Base-by-base conservation (phyloP, 805 yeast species). In the Saturnispora galanensis region DNA sequence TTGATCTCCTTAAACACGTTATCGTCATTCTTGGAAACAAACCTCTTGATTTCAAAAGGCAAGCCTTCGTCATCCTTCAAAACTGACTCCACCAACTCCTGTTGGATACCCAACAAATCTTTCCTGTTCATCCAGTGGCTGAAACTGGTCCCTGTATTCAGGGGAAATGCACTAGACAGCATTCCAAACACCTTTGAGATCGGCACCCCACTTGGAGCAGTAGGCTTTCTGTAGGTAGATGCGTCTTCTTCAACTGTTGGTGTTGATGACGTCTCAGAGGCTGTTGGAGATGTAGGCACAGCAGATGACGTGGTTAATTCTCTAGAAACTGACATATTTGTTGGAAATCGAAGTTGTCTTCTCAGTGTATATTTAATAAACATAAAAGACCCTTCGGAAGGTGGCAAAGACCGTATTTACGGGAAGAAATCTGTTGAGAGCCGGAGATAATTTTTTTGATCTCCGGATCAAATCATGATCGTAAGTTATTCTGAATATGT, bases 171-270 rank as follows among this genome's bases (percentile, higher is more conserved):
- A 44, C 67, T 69, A 8, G 74, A 65, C 21, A 79, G 59, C 13
- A 39, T 38, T 1, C 39, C 39, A 12, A 47, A 47, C 11, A 82
- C 66, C 51, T 75, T 73, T 17, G 65, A 58, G 6, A 81, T 49
- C 0, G 88, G 86, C 0, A 81, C 71, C 0, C 86, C 84, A 0
- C 81, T 69, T 1, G 89, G 89, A 18, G 81, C 77, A 0, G 81
- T 77, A 0, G 86, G 69, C 21, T 79, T 56, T 47, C 62, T 70
- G 52, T 76, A 77, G 1, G 50, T 42, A 35, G 46, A 18, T 29
- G 11, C 33, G 2, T 18, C 39, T 3, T 41, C 39, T 28, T 29
- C 36, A 17, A 12, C 32, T 36, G 42, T n/a, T n/a, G 42, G 38
- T 16, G 37, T 10, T 31, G 31, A 11, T n/a, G 41, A 11, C 8